phyloP scores from a whole-genome alignment of 164 flowering plant species.

The Liriodendron chinense region DNA sequence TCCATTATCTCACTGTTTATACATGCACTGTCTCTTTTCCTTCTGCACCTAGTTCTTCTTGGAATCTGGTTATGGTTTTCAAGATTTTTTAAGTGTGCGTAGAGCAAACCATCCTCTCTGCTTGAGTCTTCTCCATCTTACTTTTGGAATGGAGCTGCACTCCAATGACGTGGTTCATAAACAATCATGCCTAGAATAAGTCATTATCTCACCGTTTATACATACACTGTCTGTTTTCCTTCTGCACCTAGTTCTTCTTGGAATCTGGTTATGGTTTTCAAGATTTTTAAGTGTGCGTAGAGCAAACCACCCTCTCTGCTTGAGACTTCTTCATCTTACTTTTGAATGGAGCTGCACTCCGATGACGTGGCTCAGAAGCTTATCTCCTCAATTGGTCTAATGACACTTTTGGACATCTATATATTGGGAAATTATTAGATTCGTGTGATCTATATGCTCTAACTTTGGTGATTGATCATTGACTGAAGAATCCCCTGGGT shows the following conservation, averaged over 20 bases:
- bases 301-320: slow-evolving; percentile 4
- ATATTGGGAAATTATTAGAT: too few relatives aligned
- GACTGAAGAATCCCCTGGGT: too few relatives aligned
- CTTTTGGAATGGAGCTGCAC: slow-evolving; percentile 1
- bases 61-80: neutral
- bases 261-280: neutral
- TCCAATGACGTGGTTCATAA: slow-evolving; percentile 4
- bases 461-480: too few relatives aligned
- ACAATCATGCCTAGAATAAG: too few relatives aligned
- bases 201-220: too few relatives aligned
- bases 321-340: neutral
- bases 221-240: neutral
- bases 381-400: neutral
- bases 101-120: neutral
- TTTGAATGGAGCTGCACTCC: slow-evolving; percentile 7
- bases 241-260: neutral
- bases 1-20: too few relatives aligned
- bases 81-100: slow-evolving; percentile 1
- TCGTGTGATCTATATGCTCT: too few relatives aligned
- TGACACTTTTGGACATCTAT: neutral
- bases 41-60: neutral
- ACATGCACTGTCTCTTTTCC: neutral
- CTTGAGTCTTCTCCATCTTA: slow-evolving; percentile 2
- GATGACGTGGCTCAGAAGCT: slow-evolving; percentile 2
- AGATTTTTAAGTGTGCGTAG: neutral